Conservation (phyloP, 257 asterid species). For the Striga asiatica region DNA sequence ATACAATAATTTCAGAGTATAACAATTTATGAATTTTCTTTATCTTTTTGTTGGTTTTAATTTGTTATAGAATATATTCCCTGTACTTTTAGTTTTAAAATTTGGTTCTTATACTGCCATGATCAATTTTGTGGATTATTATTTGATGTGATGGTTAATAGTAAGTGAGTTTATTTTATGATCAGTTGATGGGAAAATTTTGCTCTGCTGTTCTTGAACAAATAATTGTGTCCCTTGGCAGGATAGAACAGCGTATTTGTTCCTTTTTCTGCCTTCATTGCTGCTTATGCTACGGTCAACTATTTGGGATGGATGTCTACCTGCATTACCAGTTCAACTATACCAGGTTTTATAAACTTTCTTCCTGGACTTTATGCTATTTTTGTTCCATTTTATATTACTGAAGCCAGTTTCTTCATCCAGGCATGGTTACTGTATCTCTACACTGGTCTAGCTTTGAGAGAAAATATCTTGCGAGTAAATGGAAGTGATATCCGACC, state of each 20-base stretch:
- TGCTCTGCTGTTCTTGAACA: slow-evolving; percentile 1
- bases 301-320: slow-evolving; percentile 88
- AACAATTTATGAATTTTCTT: slow-evolving; percentile 13
- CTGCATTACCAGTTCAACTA: slow-evolving; percentile 94
- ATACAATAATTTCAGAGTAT: slow-evolving; percentile 88
- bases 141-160: background rate
- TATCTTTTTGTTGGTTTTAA: slow-evolving; percentile 7
- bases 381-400: background rate
- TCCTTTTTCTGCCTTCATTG: slow-evolving; percentile 55
- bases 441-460: slow-evolving; percentile 87
- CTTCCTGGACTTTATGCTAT: background rate
- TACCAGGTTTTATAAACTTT: slow-evolving; percentile 59
- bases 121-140: slow-evolving; percentile 5
- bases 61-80: no score
- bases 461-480: slow-evolving; percentile 87
- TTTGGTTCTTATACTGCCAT: no score
- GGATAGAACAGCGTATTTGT: slow-evolving; percentile 84
- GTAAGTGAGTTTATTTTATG: background rate
- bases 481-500: slow-evolving; percentile 96
- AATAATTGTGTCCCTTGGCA: slow-evolving; percentile 23
- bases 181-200: slow-evolving; percentile 1
- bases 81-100: no score
- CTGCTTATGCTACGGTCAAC: slow-evolving; percentile 59
- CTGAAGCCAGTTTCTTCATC: slow-evolving; percentile 18
- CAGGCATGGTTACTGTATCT: slow-evolving; percentile 99